Base-by-base conservation (phyloP, 2,329 filamentous ascomycete genomes). In the Ophiostoma perfectum region DNA sequence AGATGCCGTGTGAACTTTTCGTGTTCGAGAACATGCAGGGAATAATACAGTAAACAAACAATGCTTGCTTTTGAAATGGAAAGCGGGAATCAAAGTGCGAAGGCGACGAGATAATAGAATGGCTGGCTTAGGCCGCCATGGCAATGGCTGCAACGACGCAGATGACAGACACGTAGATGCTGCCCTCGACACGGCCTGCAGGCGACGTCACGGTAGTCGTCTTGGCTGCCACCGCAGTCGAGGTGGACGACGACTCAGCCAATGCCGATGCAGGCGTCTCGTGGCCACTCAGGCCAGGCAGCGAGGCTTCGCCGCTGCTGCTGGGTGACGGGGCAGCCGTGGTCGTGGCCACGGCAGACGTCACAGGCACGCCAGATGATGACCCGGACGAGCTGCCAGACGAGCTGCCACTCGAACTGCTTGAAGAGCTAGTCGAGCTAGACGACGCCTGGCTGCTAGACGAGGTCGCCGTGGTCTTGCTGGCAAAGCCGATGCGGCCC, bases 401-500 rank as follows among this genome's bases (percentile, higher is more conserved):
- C 27, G 27, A 27, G 27, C 27, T 2, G 27, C 27, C 27, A 27
- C 27, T 27, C 2, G 27, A 27, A 27, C 27, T 27, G 27, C 27
- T 27, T 27, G 42, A 52, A 2, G 49, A 27, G 67, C 62, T n/a
- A 42, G 45, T 45, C 44, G 60, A 52, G 55, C 42, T 58, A 12
- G 65, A 62, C 12, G 42, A 14, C 16, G 52, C 18, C 39, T 55
- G 47, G 36, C 27, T 62, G 58, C 58, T 60, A 18, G 67, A 27
- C 42, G 68, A 62, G 7, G 70, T 45, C 5, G 58, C 16, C 6
- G 58, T 58, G 4, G 63, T 66, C 55, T 41, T 58, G n/a, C 65
- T 67, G n/a, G 47, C 71, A 39, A 72, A 71, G 38, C 70, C 70
- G 72, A 93, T 86, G 66, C 83, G 84, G 60, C 77, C 78, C 72